Base-by-base conservation (phyloP, 345 rosid species). In the Camelina neglecta region DNA sequence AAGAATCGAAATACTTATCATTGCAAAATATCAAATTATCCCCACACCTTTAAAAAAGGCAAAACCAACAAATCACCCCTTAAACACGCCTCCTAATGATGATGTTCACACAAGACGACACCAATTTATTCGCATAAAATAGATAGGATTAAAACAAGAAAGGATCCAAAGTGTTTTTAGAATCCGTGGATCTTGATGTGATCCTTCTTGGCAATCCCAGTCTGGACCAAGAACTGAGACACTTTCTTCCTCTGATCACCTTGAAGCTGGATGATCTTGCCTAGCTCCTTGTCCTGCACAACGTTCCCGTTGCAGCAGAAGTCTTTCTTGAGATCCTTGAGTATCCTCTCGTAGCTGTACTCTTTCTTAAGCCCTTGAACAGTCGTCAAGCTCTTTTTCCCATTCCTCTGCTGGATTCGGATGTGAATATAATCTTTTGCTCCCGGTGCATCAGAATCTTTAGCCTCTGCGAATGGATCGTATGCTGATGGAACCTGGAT, bases 191-290 rank as follows among this genome's bases (percentile, higher is more conserved):
- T 84, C 86, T 90, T 93, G 77, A 93, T 89, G 31, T 82, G 87
- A 8, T 90, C 93, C 83, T 86, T 90, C 84, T 88, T 84, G 73
- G 84, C 95, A 24, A 93, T 48, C 44, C 87, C 87, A 15, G 82
- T 71, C 54, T 86, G 87, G 55, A 86, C 71, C 48, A 92, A 91
- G 64, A 92, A 93, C 0, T 86, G 84, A 20, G 88, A 81, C 1
- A 87, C 93, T 24, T 94, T 94, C 85, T 85, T 87, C 74, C 97
- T 81, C 80, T 92, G 98, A 78, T 94, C 97, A 39, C 97, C 97
- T 60, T 94, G 98, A n/a, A 94, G 95, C 69, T 93, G 98, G 56
- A 93, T 90, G 69, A 94, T 86, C 82, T 94, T 92, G 18, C 98
- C 97, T 0, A 92, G 84, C 42, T 82, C 92, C 59, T 88, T 90